Percentiles rank a stretch among this genome's conserved stretches.
These are phyloP conservation scores for Colletotrichum phormii DNA, from an alignment of 2,329 filamentous ascomycete species.

Conservation along the genomic window DNA sequence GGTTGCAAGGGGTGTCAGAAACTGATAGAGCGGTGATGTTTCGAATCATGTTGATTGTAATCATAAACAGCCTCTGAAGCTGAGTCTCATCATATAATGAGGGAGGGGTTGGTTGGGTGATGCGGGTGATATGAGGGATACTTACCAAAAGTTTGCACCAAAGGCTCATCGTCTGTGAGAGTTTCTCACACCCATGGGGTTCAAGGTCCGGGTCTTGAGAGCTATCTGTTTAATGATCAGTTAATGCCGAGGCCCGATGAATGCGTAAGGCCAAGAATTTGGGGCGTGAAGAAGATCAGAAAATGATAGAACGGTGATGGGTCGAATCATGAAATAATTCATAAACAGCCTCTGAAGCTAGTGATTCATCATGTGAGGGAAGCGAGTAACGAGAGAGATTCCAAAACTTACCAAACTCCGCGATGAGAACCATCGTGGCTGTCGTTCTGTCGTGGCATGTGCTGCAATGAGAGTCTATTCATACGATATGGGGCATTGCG, in stretches of 20 bases:
- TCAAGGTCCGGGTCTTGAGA: neutral
- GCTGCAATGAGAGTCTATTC: too few species aligned
- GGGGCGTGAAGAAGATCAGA: conserved; percentile 14
- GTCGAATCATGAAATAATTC: conserved; percentile 53
- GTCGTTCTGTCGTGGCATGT: too few species aligned
- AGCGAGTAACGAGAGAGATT: neutral
- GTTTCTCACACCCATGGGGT: neutral
- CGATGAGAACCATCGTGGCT: too few species aligned
- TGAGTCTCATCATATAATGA: conserved; percentile 50
- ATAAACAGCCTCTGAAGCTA: conserved; percentile 61
- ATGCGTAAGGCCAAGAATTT: neutral
- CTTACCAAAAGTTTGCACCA: neutral
- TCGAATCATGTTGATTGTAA: conserved; percentile 49
- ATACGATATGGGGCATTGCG: too few species aligned
- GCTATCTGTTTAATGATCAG: neutral
- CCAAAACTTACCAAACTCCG: too few species aligned
- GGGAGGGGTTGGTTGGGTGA: neutral
- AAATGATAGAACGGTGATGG: conserved; percentile 46
- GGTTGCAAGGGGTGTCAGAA: conserved; percentile 17
- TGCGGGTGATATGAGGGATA: too few species aligned
- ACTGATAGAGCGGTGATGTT: conserved; percentile 47
- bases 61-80: conserved; percentile 63
- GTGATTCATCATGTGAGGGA: conserved; percentile 50
- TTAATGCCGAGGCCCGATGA: neutral
- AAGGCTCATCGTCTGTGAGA: too few species aligned